These are phyloP conservation scores for Amanita rimosa DNA, from an alignment of 768 basidiomycete genomes.

Conservation along the genomic window DNA sequence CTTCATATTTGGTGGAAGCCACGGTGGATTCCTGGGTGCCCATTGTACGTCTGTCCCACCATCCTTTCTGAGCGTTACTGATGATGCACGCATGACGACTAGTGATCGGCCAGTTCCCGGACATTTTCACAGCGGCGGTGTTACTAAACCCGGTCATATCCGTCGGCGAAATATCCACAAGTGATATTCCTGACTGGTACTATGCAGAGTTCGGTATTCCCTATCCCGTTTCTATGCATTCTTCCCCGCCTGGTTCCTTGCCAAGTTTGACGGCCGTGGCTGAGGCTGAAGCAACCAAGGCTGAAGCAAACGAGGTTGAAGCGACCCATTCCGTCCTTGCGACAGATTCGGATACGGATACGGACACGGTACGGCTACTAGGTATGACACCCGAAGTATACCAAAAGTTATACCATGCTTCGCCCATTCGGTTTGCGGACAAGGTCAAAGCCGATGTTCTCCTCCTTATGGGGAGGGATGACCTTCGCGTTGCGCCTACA, in stretches of 20 bases:
- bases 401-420: constrained; percentile 30
- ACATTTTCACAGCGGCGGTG: constrained; percentile 48
- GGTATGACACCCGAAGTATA: constrained; percentile 36
- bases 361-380: constrained; percentile 15
- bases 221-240: constrained; percentile 17
- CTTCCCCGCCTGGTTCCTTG: neutral
- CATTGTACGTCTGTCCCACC: too few relatives aligned
- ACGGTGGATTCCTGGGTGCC: constrained; percentile 42
- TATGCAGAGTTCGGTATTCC: constrained; percentile 34
- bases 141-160: constrained; percentile 65
- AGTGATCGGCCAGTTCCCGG: constrained; percentile 58
- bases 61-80: too few relatives aligned
- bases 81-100: too few relatives aligned
- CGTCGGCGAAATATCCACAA: constrained; percentile 38
- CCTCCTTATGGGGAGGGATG: constrained; percentile 47
- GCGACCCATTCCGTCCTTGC: neutral
- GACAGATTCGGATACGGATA: neutral
- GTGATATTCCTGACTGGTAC: constrained; percentile 68
- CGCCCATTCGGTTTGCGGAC: constrained; percentile 46
- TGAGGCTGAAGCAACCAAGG: too few relatives aligned
- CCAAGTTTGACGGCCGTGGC: too few relatives aligned
- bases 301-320: neutral
- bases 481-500: constrained; percentile 49
- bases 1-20: constrained; percentile 54
- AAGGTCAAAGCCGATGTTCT: constrained; percentile 41